phyloP scores from a whole-genome alignment of 768 basidiomycete species.

The Leccinum broughii region DNA sequence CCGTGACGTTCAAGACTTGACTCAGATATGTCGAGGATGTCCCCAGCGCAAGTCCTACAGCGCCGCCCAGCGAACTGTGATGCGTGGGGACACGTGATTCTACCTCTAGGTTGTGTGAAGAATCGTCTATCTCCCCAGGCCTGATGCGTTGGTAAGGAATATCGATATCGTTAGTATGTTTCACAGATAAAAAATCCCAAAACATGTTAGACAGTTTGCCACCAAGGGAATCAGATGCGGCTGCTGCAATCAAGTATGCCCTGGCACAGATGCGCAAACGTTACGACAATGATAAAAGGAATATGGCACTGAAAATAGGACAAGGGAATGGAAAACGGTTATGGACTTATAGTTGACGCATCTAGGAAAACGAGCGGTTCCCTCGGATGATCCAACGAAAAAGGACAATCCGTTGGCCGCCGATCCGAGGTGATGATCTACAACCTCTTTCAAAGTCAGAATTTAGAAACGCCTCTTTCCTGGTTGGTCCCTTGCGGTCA shows the following conservation, averaged over 20 bases:
- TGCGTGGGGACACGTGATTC: not conserved
- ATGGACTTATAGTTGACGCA: not conserved
- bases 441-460: too few species aligned
- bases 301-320: not conserved
- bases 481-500: not conserved
- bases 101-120: too few species aligned
- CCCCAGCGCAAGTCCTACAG: slow-evolving; percentile 69
- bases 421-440: too few species aligned
- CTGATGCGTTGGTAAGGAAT: too few species aligned
- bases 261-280: not conserved
- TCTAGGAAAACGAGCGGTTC: not conserved
- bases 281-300: not conserved
- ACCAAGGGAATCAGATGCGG: not conserved
- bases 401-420: not conserved
- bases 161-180: too few species aligned
- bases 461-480: not conserved
- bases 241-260: not conserved
- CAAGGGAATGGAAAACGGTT: not conserved
- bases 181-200: not conserved
- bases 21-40: not conserved
- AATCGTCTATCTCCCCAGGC: too few species aligned
- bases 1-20: slow-evolving; percentile 18
- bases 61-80: slow-evolving; percentile 63
- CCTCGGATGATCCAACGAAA: not conserved
- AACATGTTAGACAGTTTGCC: not conserved